Base-by-base conservation (phyloP, 2,329 filamentous ascomycete genomes). In the Paecilomyces sp. region DNA sequence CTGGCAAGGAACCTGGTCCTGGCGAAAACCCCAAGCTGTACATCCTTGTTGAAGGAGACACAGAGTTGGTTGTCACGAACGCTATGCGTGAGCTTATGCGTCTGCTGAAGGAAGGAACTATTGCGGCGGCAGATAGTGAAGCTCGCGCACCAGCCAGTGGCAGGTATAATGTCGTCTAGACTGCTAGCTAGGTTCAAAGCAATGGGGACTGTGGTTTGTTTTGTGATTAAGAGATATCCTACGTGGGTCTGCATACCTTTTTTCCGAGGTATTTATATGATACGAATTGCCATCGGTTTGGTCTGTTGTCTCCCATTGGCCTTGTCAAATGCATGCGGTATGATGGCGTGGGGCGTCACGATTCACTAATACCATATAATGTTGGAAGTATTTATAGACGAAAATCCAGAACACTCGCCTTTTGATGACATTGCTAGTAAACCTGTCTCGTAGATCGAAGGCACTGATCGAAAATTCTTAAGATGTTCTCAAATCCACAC, bases 31-130 rank as follows among this genome's bases (percentile, higher is more conserved):
- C 94, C n/a, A 97, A 97, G 80, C 80, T 99, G 67, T 99, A 97
- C 73, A 97, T 99, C 69, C 83, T 99, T 62, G 95, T 99, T 60
- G 94, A 99, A 74, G 94, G 94, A 51, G 94, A 99, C 70, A 97
- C 94, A 0, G 94, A 99, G 76, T 81, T 96, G 57, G 88, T 92
- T 33, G 94, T 99, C 30, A 90, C 90, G 57, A 89, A 90, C 68
- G 94, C 94, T 1, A 91, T 99, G 84, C 85, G 87, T 66, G 92
- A 97, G 77, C 82, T 99, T 65, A 93, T 92, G 71, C 85, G 92
- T 54, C 79, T 97, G 69, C 78, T 99, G 66, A 91, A 89, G 72
- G 94, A 97, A 76, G 94, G 91, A 12, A 96, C 92, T 0, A 86
- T 95, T 68, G 91, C 91, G 13, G 92, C 92, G 11, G 90, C 89